Percentiles rank a stretch among this genome's conserved stretches.
These are phyloP conservation scores for Jackrogersella multiformis DNA, from an alignment of 495 filamentous ascomycete species.

Conservation along the genomic window DNA sequence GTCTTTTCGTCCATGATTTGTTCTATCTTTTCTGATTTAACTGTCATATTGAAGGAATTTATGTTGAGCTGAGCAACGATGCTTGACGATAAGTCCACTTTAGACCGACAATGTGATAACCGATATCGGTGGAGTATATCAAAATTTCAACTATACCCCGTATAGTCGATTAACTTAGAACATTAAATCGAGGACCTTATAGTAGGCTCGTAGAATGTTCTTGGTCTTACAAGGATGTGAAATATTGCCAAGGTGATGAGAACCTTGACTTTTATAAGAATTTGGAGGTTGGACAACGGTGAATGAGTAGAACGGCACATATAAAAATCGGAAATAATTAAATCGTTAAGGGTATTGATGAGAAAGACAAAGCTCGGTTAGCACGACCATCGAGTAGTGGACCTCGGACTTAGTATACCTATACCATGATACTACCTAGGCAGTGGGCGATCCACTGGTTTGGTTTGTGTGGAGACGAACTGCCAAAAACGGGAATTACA, in stretches of 20 bases:
- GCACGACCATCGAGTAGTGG: background rate
- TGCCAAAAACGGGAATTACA: slow-evolving; percentile 17
- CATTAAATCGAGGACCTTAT: background rate
- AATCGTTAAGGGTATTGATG: background rate
- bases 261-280: slow-evolving; percentile 8
- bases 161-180: background rate
- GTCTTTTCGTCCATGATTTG: slow-evolving; percentile 29
- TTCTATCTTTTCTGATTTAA: slow-evolving; percentile 32
- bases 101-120: slow-evolving; percentile 5
- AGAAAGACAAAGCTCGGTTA: background rate
- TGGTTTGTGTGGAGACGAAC: slow-evolving; percentile 23
- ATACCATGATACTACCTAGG: background rate
- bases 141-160: background rate
- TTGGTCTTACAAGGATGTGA: background rate
- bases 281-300: slow-evolving; percentile 2
- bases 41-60: slow-evolving; percentile 15
- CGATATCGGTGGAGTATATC: slow-evolving; percentile 26
- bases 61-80: background rate
- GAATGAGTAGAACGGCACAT: slow-evolving; percentile 1
- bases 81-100: background rate
- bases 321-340: background rate
- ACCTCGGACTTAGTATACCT: background rate
- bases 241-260: slow-evolving; percentile 7
- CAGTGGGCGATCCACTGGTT: too few species aligned
- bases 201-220: background rate